A percentile compares a stretch with the other conserved stretches of the same genome.
These are phyloP conservation scores for Kodamaea hsintzibuensis DNA, from an alignment of 805 yeast genomes.

Conservation along the genomic window DNA sequence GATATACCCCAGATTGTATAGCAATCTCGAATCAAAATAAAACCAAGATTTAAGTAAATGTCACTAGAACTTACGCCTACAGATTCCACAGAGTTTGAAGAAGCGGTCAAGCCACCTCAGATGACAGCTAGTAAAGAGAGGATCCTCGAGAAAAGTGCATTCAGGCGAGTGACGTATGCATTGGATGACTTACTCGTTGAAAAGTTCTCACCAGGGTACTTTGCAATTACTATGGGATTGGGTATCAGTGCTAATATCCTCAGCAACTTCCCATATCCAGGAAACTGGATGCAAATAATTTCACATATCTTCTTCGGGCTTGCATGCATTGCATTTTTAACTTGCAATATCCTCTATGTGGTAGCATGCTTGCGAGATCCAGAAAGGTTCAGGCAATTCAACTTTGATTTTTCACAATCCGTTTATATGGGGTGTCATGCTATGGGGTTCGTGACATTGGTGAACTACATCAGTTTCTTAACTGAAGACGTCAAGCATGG, in stretches of 20 bases:
- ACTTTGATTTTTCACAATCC: constrained; percentile 30
- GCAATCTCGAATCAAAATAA: no score
- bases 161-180: not conserved
- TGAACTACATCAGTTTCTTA: constrained; percentile 53
- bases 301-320: constrained; percentile 66
- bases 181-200: constrained; percentile 17
- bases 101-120: not conserved
- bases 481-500: constrained; percentile 40
- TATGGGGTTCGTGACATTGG: constrained; percentile 74
- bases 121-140: not conserved
- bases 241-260: constrained; percentile 70
- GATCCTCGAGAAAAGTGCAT: not conserved
- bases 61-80: not conserved
- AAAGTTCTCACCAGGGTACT: constrained; percentile 54
- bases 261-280: constrained; percentile 63
- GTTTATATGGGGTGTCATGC: constrained; percentile 76
- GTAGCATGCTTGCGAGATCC: constrained; percentile 40
- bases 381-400: constrained; percentile 13
- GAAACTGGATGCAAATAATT: constrained; percentile 56
- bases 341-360: constrained; percentile 45
- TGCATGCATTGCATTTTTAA: constrained; percentile 50
- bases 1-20: no score
- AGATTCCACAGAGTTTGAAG: not conserved
- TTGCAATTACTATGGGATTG: constrained; percentile 80
- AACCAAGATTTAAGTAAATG: not conserved